phyloP scores from a whole-genome alignment of 768 basidiomycete genomes.

The Hygrocybe coccinea region DNA sequence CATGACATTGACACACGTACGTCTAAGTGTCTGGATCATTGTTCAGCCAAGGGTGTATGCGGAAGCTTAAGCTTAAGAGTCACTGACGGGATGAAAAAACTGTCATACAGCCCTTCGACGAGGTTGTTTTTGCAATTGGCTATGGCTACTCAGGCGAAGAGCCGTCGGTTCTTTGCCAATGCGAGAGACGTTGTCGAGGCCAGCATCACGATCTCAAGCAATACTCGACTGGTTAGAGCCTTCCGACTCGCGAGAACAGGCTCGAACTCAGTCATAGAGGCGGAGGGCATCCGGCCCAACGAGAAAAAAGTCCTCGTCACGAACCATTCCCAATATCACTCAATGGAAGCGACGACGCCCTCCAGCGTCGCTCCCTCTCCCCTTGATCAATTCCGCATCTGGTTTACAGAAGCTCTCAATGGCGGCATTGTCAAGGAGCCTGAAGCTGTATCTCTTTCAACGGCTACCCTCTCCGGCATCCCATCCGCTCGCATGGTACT shows the following conservation, averaged over 20 bases:
- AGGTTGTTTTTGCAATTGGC: too few species aligned
- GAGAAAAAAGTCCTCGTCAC: constrained; percentile 69
- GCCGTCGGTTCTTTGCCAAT: too few species aligned
- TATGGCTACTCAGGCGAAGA: too few species aligned
- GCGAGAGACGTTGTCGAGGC: too few species aligned
- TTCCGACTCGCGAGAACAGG: not conserved
- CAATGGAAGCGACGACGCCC: constrained; percentile 59
- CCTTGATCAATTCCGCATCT: constrained; percentile 76
- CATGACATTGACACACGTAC: too few species aligned
- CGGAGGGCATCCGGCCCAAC: constrained; percentile 23
- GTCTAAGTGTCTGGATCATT: too few species aligned
- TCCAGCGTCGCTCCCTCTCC: constrained; percentile 60
- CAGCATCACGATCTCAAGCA: too few species aligned
- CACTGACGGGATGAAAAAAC: too few species aligned
- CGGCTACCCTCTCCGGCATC: constrained; percentile 63
- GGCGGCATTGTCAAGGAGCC: constrained; percentile 66
- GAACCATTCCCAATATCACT: constrained; percentile 71
- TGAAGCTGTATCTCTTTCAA: constrained; percentile 84
- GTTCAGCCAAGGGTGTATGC: too few species aligned
- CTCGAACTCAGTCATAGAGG: not conserved
- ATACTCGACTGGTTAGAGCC: too few species aligned
- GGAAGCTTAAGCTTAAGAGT: too few species aligned
- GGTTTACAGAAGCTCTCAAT: constrained; percentile 70
- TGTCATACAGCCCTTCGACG: too few species aligned
- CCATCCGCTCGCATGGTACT: constrained; percentile 89